Evolutionary conservation across 192 early-diverging fungal species (phyloP).

Genomic region (Dispira simplex): DNA sequence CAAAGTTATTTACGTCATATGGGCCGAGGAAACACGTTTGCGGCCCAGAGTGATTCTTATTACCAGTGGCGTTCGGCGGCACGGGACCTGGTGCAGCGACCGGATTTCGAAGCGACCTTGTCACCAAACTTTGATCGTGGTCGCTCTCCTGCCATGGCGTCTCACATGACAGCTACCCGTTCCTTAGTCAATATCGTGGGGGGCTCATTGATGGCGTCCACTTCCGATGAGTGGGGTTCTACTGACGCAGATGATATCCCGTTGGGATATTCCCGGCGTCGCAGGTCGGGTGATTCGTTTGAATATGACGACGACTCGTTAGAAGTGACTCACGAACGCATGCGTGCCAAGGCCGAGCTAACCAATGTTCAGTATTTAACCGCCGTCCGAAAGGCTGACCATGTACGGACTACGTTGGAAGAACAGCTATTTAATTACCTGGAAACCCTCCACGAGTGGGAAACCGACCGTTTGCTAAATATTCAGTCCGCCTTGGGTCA

Average conservation of each 20-base stretch:
- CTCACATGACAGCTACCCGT: no score
- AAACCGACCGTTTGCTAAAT: conserved; percentile 32
- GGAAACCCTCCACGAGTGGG: conserved; percentile 32
- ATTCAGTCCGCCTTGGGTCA: conserved; percentile 25
- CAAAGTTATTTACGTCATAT: conserved; percentile 48
- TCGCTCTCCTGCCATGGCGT: no score
- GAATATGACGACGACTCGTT: conserved; percentile 17
- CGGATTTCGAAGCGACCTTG: conserved; percentile 2
- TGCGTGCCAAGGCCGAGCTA: conserved; percentile 40
- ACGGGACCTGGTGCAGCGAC: conserved; percentile 23
- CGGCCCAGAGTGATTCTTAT: conserved; percentile 36
- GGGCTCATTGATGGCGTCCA: conserved; percentile 14
- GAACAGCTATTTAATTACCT: conserved; percentile 38
- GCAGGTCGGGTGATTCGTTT: conserved; percentile 1
- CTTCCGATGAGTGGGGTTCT: conserved; percentile 11
- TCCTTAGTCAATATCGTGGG: conserved; percentile 10
- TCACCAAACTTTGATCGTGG: background rate
- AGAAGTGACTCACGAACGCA: conserved; percentile 26
- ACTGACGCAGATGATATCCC: background rate
- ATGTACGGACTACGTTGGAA: conserved; percentile 49
- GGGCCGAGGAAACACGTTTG: conserved; percentile 53
- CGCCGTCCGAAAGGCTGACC: conserved; percentile 45
- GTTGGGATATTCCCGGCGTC: background rate
- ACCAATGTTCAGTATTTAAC: conserved; percentile 47
- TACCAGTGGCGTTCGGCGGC: conserved; percentile 58